Evolutionary conservation across 306 rosid genomes (phyloP).

Genomic region (Dalbergia cultrata): DNA sequence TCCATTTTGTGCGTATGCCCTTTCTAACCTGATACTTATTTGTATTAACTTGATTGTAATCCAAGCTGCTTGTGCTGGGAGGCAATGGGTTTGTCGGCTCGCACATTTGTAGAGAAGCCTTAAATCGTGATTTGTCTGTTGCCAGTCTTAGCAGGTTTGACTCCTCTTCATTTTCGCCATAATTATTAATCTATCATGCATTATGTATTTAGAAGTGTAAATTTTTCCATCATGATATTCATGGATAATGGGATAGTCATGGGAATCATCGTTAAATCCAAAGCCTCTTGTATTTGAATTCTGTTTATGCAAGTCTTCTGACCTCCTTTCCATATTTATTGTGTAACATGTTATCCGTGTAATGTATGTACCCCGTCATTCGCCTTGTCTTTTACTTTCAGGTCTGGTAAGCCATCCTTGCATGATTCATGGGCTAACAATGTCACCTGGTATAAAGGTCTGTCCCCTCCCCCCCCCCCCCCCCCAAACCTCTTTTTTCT

Average conservation of each 20-base stretch:
- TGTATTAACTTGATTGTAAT: slow-evolving; percentile 42
- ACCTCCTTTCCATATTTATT: slow-evolving; percentile 1
- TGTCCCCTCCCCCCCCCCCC: slow-evolving; percentile 7
- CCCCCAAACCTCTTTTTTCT: background rate
- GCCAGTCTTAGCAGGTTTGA: slow-evolving; percentile 89
- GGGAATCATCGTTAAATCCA: background rate
- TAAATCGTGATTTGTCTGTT: slow-evolving; percentile 77
- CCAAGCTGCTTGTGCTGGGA: slow-evolving; percentile 92
- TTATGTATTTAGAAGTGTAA: slow-evolving; percentile 19
- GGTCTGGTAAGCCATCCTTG: slow-evolving; percentile 89
- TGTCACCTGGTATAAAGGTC: slow-evolving; percentile 88
- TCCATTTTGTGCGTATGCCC: slow-evolving; percentile 6
- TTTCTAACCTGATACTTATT: slow-evolving; percentile 22
- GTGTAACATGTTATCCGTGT: slow-evolving; percentile 8
- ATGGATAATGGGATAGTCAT: slow-evolving; percentile 12
- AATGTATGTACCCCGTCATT: slow-evolving; percentile 25
- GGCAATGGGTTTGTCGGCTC: slow-evolving; percentile 99
- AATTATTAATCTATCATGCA: background rate
- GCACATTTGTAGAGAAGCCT: slow-evolving; percentile 84
- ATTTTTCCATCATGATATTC: background rate
- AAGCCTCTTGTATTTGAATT: background rate
- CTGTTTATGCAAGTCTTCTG: background rate
- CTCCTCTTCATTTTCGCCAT: background rate
- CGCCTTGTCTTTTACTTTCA: slow-evolving; percentile 50
- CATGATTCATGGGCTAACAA: slow-evolving; percentile 81